Evolutionary conservation across 2,329 filamentous ascomycete species (phyloP).

Genomic region (Pseudophaeomoniella oleicola): DNA sequence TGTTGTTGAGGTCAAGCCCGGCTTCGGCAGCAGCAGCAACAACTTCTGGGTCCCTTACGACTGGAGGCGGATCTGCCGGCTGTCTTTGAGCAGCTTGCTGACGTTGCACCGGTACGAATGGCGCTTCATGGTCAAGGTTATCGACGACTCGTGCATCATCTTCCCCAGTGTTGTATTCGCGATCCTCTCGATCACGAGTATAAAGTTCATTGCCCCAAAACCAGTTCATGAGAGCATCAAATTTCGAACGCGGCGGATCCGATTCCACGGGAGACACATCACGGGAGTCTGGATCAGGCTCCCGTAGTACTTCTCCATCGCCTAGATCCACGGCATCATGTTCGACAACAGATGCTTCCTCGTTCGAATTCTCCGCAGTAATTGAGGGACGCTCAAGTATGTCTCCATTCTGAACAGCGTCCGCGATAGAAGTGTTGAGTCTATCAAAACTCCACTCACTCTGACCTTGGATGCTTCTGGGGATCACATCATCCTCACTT

Average conservation of each 20-base stretch:
- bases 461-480: neutral
- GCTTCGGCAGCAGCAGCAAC: constrained; percentile 51
- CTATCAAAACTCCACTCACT: neutral
- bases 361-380: neutral
- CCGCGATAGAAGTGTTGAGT: neutral
- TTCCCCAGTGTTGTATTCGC: constrained; percentile 26
- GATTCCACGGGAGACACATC: neutral
- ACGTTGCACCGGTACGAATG: constrained; percentile 40
- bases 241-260: neutral
- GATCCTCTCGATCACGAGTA: neutral
- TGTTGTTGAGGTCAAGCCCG: constrained; percentile 52
- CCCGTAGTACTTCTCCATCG: no score
- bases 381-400: neutral
- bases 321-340: neutral
- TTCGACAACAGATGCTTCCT: neutral
- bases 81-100: constrained; percentile 23
- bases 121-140: constrained; percentile 44
- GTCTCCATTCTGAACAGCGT: neutral
- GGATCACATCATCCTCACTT: neutral
- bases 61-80: constrained; percentile 12
- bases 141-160: constrained; percentile 48
- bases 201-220: constrained; percentile 28
- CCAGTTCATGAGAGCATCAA: constrained; percentile 22
- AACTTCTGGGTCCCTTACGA: constrained; percentile 39
- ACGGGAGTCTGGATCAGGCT: no score